These are phyloP conservation scores for Blyttiomyces sp. DNA, from an alignment of 371 early-diverging fungal genomes.

Conservation along the genomic window DNA sequence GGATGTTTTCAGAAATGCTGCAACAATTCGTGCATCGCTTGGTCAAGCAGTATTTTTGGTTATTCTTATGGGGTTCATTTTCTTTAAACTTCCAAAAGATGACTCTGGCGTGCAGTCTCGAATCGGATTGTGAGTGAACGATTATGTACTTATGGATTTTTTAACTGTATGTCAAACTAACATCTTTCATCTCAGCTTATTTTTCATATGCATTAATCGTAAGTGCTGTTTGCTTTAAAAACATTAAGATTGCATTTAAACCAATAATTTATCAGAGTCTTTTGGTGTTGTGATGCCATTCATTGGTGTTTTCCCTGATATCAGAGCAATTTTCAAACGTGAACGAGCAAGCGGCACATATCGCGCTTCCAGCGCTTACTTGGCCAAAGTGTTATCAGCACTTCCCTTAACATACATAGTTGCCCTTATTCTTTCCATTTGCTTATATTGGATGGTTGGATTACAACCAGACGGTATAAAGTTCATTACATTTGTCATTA, in stretches of 20 bases:
- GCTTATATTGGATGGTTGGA: constrained; percentile 41
- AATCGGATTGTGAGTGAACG: constrained; percentile 25
- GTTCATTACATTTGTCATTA: constrained; percentile 38
- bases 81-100: constrained; percentile 26
- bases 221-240: too few species aligned
- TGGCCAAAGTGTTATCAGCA: constrained; percentile 46
- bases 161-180: neutral
- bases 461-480: constrained; percentile 22
- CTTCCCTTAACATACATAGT: constrained; percentile 29
- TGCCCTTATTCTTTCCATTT: constrained; percentile 27
- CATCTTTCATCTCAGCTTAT: constrained; percentile 23
- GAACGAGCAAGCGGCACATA: constrained; percentile 53
- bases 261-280: too few species aligned
- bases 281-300: constrained; percentile 50
- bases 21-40: constrained; percentile 32
- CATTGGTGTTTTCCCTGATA: constrained; percentile 37
- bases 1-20: constrained; percentile 33
- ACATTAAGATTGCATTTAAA: too few species aligned
- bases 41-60: constrained; percentile 32
- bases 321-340: constrained; percentile 47
- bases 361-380: constrained; percentile 41
- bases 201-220: constrained; percentile 48
- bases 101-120: constrained; percentile 43
- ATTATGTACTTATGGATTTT: neutral
- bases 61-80: constrained; percentile 38